These are phyloP conservation scores for Fusarium oligoseptatum DNA, from an alignment of 2,329 filamentous ascomycete genomes.

Conservation along the genomic window DNA sequence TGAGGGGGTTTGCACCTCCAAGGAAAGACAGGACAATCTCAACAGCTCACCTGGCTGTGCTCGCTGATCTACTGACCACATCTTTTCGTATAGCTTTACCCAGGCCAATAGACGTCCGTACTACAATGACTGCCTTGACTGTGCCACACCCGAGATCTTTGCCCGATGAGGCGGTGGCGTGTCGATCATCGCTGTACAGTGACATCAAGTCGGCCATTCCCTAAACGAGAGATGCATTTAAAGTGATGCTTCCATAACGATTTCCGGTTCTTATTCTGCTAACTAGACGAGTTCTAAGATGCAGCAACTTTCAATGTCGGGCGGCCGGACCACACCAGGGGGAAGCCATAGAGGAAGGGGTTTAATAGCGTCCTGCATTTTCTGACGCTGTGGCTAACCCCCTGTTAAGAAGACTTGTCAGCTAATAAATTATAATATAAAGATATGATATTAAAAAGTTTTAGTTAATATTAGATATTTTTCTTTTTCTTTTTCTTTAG, in stretches of 20 bases:
- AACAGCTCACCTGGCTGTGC: background rate
- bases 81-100: background rate
- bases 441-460: too few relatives aligned
- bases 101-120: background rate
- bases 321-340: background rate
- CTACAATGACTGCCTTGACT: background rate
- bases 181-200: background rate
- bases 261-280: background rate
- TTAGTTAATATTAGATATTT: too few relatives aligned
- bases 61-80: background rate
- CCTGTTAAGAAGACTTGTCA: background rate
- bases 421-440: too few relatives aligned
- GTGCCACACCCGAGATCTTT: background rate
- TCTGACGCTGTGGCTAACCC: background rate
- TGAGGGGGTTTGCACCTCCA: background rate
- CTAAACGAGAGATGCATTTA: background rate
- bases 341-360: background rate
- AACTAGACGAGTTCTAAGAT: background rate
- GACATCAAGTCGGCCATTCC: background rate
- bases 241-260: background rate
- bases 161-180: background rate
- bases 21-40: background rate
- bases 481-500: too few relatives aligned
- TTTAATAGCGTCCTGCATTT: background rate
- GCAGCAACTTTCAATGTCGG: background rate